phyloP scores from a whole-genome alignment of 352 stramenopile species.

The Phytopythium helicoides region DNA sequence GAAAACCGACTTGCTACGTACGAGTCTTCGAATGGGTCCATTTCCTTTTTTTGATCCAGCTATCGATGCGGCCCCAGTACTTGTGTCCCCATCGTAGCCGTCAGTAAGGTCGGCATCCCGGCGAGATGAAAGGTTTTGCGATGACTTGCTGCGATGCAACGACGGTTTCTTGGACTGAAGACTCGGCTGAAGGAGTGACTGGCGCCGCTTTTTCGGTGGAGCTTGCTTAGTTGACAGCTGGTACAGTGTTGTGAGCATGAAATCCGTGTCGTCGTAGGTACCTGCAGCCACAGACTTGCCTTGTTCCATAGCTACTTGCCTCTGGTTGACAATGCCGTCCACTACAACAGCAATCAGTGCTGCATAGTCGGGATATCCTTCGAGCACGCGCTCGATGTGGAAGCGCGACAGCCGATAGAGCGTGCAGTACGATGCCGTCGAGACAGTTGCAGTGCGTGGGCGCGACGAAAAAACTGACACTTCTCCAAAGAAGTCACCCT shows the following conservation, averaged over 20 bases:
- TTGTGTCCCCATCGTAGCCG: conserved; percentile 3
- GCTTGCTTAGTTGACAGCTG: conserved; percentile 29
- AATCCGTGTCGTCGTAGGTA: conserved; percentile 26
- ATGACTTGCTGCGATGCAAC: conserved; percentile 27
- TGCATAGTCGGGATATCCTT: conserved; percentile 59
- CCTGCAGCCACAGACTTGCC: not conserved
- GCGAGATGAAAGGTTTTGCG: conserved; percentile 15
- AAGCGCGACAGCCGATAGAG: conserved; percentile 64
- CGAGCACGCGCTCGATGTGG: conserved; percentile 54
- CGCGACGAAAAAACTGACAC: conserved; percentile 68
- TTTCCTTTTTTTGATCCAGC: too few species aligned
- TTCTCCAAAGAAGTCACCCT: conserved; percentile 70
- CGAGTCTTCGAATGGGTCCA: conserved; percentile 5
- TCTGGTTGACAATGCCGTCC: conserved; percentile 47
- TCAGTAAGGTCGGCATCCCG: conserved; percentile 20
- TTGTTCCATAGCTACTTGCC: conserved; percentile 9
- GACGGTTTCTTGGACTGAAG: conserved; percentile 2
- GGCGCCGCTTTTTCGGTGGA: conserved; percentile 4
- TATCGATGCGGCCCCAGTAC: too few species aligned
- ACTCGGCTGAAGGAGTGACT: conserved; percentile 13
- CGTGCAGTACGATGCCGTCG: conserved; percentile 62
- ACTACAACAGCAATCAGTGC: conserved; percentile 34
- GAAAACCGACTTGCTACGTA: conserved; percentile 54
- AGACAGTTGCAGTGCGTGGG: conserved; percentile 49
- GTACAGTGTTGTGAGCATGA: conserved; percentile 52